Base-by-base conservation (phyloP, 2,329 filamentous ascomycete genomes). In the Truncatella angustata region DNA sequence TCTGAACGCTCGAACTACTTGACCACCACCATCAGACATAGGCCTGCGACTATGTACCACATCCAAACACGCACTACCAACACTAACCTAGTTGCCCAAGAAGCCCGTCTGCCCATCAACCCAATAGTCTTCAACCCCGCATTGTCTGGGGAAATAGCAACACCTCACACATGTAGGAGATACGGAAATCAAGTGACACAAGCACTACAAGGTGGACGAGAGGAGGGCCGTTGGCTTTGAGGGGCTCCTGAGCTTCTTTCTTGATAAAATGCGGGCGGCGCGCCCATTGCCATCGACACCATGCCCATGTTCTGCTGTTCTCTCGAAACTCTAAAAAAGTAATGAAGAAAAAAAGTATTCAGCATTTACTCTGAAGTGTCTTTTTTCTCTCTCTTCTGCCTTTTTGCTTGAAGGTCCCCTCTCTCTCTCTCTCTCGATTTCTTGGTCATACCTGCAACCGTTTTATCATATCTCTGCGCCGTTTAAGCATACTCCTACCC, bases 41-140 rank as follows among this genome's bases (percentile, higher is more conserved):
- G 16, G 9, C 23, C 28, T 21, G 40, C 21, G 23, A 28, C 40
- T 44, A 44, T 23, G 40, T 28, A 44, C 40, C 40, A 7, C 40
- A 26, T 14, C 21, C 11, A 14, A n/a, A 5, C 7, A 44, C 21
- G 20, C 40, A 28, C 21, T 30, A 24, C 24, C 24, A 18, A 18
- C 18, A 18, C 37, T 21, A 40, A 40, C 20, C 40, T 44, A 44
- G 40, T 28, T 44, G 40, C 40, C 40, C 40, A n/a, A 10, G 24
- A 14, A 23, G 10, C 40, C 21, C 20, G 28, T n/a, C n/a, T n/a
- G 18, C 21, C 11, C 44, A 20, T 35, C 18, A 24, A 49, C 24
- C 34, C 26, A 24, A 49, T n/a, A 24, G n/a, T 16, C 32, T 18
- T 14, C 34, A 30, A 40, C 47, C 47, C 47, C 47, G 47, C 47